Evolutionary conservation across 2,329 filamentous ascomycete genomes (phyloP), one percentile per base, ranked within the genome.

Genomic region (Chalaropsis thielavioides): DNA sequence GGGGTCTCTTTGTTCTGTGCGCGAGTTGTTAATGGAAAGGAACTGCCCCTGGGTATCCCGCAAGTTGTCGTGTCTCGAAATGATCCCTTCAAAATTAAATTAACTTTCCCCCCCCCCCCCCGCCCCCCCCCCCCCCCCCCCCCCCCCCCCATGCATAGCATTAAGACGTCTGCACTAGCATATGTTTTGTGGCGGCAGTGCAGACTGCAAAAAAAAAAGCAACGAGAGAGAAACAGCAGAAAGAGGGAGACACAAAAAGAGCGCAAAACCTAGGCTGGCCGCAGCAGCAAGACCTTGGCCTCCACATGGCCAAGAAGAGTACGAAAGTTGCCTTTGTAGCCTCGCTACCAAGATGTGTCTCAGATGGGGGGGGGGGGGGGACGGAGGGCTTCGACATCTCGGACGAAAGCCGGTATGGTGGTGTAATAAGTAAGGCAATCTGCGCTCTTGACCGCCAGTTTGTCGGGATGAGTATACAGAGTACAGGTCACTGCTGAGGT

Each of bases 371-470:
- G 35, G 35, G 31, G 31, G 31, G 6, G 35, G 10, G 35, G 3
- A 38, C 31, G 3, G 31, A 7, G 31, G 31, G 5, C 35, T 38
- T 38, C 35, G 35, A 8, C 35, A 8, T 4, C 5, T 6, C 7
- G 35, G 10, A 38, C 35, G 1, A 38, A 38, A 8, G 35, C 43
- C 43, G 3, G 19, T 27, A 24, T 51, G 22, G 46, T 24, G 19
- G 4, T 58, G 51, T 58, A 58, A 35, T 58, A 58, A 19, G 8
- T 22, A 8, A 46, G 43, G 15, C 43, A 38, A 58, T 17, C 11
- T n/a, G 51, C 17, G 13, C 31, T 58, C 51, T 58, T 58, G 51
- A 58, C 51, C 51, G 51, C 51, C 51, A 58, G 27, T 58, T 58
- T 58, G 51, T 7, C 11, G 24, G 27, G 51, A 58, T 19, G 15